Conservation (phyloP, 257 asterid genomes). For the Solanum ahanhuiri region DNA sequence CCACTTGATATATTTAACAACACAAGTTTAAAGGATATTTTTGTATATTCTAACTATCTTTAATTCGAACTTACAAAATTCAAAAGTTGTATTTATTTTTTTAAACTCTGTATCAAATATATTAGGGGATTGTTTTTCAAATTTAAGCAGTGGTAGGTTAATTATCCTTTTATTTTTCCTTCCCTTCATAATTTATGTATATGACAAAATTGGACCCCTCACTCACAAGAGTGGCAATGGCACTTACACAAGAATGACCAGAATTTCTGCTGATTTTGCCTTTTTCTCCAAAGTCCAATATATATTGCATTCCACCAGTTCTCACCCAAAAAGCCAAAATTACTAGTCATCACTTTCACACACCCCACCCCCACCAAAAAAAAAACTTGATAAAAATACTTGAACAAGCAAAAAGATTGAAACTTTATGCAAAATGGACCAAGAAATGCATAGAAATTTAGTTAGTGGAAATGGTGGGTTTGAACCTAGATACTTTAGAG, state of each 20-base stretch:
- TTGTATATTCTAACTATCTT: neutral
- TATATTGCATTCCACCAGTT: neutral
- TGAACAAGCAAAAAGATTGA: neutral
- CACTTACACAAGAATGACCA: neutral
- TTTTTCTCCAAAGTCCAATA: neutral
- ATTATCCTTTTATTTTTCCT: neutral
- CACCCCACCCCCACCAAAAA: neutral
- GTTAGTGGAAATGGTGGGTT: neutral
- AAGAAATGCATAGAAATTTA: neutral
- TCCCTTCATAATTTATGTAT: neutral
- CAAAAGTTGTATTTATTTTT: rapidly evolving
- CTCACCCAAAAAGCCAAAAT: neutral
- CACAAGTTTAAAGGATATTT: too few relatives aligned
- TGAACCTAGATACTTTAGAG: neutral
- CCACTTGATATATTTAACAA: neutral
- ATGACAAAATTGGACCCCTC: neutral
- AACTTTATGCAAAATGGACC: neutral
- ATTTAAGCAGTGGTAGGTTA: neutral
- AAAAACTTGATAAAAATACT: neutral
- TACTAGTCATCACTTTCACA: neutral
- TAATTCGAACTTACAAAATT: neutral
- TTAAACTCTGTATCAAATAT: neutral
- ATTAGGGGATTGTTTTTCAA: neutral
- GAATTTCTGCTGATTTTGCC: neutral
- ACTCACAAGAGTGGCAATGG: neutral